Base-by-base conservation (phyloP, 345 rosid genomes). In the Firmiana major region DNA sequence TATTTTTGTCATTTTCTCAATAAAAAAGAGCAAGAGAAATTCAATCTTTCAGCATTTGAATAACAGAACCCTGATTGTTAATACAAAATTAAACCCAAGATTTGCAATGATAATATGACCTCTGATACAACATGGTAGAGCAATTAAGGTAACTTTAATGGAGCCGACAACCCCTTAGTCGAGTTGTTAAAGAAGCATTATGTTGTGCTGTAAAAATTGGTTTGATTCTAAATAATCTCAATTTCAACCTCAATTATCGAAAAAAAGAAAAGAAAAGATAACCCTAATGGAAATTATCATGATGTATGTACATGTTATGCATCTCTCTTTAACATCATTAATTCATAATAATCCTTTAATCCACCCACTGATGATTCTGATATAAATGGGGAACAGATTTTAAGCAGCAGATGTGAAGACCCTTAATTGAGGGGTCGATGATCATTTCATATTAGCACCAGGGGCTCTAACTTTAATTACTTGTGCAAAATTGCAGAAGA, bases 371-470 rank as follows among this genome's bases (percentile, higher is more conserved):
- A 69, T 76, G 58, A 64, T 65, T 34, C 21, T 38, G 64, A 55
- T 13, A 76, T 75, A 75, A 75, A 75, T 60, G 58, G 76, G 28
- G 65, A 73, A 46, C 55, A 69, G 8, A 28, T 71, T 49, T 71
- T 9, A 48, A 69, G 58, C 58, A 24, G 73, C 12, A 7, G 34
- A 42, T 38, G 8, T 43, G 19, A 45, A 9, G 9, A 10, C 19
- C 71, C 31, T 21, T 4, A 66, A 40, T 65, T 40, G 1, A 65
- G 26, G 49, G 70, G n/a, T 6, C 3, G 15, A 22, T 40, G 42
- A 69, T 73, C 48, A 72, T 72, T 72, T 55, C 63, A 57, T 21
- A 58, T 55, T 22, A 58, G 28, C 3, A 60, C 8, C 40, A 0
- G 7, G 11, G 40, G 16, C 21, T 31, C 13, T 46, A 43, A 24